phyloP scores from a whole-genome alignment of 495 filamentous ascomycete species.

The Penicillium nucicola region DNA sequence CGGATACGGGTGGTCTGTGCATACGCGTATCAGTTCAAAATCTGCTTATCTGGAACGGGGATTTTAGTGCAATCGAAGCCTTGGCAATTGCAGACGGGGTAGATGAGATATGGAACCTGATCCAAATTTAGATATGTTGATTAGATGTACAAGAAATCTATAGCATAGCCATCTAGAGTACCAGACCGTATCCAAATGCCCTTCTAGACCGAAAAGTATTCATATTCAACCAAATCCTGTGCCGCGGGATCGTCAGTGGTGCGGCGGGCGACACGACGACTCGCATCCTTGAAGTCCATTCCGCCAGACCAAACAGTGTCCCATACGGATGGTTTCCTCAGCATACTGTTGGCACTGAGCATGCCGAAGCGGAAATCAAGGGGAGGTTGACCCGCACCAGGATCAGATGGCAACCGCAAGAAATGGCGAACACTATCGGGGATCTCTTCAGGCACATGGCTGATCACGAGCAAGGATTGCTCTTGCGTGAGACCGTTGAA shows the following conservation, averaged over 20 bases:
- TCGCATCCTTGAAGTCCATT: conserved; percentile 12
- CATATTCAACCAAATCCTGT: conserved; percentile 1
- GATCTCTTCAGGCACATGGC: conserved; percentile 87
- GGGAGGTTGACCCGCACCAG: conserved; percentile 38
- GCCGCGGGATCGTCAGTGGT: background rate
- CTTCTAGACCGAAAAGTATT: conserved; percentile 2
- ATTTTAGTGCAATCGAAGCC: too few relatives aligned
- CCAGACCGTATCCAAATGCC: background rate
- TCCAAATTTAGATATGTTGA: background rate
- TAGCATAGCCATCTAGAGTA: background rate
- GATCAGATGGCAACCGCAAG: conserved; percentile 65
- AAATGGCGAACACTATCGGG: conserved; percentile 74
- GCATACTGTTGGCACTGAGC: conserved; percentile 14
- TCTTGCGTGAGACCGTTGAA: conserved; percentile 47
- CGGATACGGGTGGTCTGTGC: too few relatives aligned
- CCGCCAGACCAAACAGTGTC: conserved; percentile 26
- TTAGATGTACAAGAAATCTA: conserved; percentile 1
- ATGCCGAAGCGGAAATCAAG: conserved; percentile 38
- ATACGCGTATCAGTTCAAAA: too few relatives aligned
- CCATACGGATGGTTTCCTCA: conserved; percentile 27
- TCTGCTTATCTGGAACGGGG: too few relatives aligned
- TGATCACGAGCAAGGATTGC: conserved; percentile 83
- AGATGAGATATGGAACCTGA: background rate
- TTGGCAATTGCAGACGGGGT: too few relatives aligned
- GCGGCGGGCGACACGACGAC: background rate